phyloP scores from a whole-genome alignment of 2,329 filamentous ascomycete species.

The Trichothecium roseum region DNA sequence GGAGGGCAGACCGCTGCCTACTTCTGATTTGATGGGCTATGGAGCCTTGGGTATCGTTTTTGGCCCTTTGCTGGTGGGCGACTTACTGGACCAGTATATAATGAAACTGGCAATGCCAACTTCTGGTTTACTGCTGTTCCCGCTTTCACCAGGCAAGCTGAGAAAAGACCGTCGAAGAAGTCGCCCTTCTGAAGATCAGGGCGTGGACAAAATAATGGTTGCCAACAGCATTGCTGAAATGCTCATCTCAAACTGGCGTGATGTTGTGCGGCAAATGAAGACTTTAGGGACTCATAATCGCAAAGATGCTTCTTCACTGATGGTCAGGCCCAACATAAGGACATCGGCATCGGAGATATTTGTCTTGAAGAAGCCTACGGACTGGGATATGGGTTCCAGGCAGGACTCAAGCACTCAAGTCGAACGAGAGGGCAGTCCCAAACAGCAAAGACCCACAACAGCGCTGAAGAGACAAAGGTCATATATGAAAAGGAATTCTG shows the following conservation, averaged over 20 bases:
- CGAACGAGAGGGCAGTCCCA: conserved; percentile 21
- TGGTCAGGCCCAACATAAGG: conserved; percentile 14
- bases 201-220: conserved; percentile 45
- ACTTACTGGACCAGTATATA: conserved; percentile 41
- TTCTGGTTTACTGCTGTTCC: conserved; percentile 30
- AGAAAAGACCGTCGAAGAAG: conserved; percentile 20
- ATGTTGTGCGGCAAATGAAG: conserved; percentile 50
- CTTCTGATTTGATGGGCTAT: conserved; percentile 54
- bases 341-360: conserved; percentile 32
- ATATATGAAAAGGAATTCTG: conserved; percentile 9
- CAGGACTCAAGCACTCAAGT: neutral
- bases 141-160: conserved; percentile 30
- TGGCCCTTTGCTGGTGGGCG: conserved; percentile 51
- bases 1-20: conserved; percentile 39
- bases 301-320: conserved; percentile 9
- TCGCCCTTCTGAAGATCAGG: conserved; percentile 10
- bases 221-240: conserved; percentile 53
- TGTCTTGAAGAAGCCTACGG: conserved; percentile 23
- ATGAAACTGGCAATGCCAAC: conserved; percentile 32
- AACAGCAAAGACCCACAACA: conserved; percentile 23
- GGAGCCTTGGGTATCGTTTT: conserved; percentile 53
- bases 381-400: conserved; percentile 15
- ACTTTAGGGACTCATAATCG: conserved; percentile 24
- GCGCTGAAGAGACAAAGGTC: conserved; percentile 12
- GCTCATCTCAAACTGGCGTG: conserved; percentile 55